Conservation (phyloP, 2,329 filamentous ascomycete species). For the Chaetomium sp. region DNA sequence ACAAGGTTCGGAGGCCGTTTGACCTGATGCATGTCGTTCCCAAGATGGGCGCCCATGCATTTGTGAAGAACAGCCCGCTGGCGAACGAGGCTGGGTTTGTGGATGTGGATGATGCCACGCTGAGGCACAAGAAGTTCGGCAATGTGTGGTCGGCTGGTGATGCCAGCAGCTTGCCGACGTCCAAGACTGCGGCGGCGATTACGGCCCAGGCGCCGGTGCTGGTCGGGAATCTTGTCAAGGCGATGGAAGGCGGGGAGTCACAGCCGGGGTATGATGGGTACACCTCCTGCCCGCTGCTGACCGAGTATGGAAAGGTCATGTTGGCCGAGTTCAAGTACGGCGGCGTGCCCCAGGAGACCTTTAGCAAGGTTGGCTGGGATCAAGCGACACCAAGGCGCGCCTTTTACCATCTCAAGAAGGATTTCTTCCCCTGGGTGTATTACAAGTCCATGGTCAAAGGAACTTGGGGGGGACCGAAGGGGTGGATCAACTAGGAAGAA, state of each 20-base stretch:
- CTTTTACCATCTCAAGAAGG: slow-evolving; percentile 50
- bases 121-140: slow-evolving; percentile 54
- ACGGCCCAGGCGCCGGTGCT: slow-evolving; percentile 48
- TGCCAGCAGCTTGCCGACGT: slow-evolving; percentile 60
- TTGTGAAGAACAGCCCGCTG: slow-evolving; percentile 55
- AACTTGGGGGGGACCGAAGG: slow-evolving; percentile 39
- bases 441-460: slow-evolving; percentile 40
- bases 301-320: slow-evolving; percentile 49
- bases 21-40: slow-evolving; percentile 60
- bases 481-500: slow-evolving; percentile 28
- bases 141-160: slow-evolving; percentile 64
- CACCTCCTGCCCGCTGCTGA: slow-evolving; percentile 50
- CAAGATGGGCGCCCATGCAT: slow-evolving; percentile 60
- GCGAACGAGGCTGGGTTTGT: slow-evolving; percentile 60
- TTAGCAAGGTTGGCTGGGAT: slow-evolving; percentile 39
- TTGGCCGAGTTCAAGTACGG: slow-evolving; percentile 53
- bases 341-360: slow-evolving; percentile 50
- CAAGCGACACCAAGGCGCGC: slow-evolving; percentile 44
- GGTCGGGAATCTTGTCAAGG: slow-evolving; percentile 45
- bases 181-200: slow-evolving; percentile 51
- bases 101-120: slow-evolving; percentile 57
- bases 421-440: slow-evolving; percentile 45
- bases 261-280: slow-evolving; percentile 47
- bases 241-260: slow-evolving; percentile 41
- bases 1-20: slow-evolving; percentile 51